phyloP scores from a whole-genome alignment of 1,139 yeast species.

The Hansenula sp. region DNA sequence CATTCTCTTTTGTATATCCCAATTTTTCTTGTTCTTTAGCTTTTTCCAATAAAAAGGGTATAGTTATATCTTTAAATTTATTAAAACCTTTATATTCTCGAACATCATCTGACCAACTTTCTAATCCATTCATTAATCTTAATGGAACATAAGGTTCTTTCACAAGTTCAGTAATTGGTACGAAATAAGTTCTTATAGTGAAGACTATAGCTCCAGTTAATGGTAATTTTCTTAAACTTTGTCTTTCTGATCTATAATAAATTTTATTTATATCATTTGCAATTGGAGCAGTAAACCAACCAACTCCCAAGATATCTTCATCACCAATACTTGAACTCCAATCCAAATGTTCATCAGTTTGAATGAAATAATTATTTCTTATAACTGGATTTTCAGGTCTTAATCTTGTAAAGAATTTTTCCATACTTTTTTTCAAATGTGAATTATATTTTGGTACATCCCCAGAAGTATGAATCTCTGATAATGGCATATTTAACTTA shows the following conservation, averaged over 20 bases:
- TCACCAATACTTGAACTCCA: slow-evolving; percentile 65
- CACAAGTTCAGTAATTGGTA: slow-evolving; percentile 49
- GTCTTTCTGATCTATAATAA: slow-evolving; percentile 62
- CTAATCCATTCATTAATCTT: slow-evolving; percentile 52
- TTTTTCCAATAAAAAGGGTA: slow-evolving; percentile 50
- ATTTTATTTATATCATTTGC: slow-evolving; percentile 43
- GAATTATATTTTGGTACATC: slow-evolving; percentile 63
- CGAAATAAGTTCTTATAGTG: slow-evolving; percentile 60
- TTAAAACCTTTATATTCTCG: slow-evolving; percentile 55
- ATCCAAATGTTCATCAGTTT: slow-evolving; percentile 57
- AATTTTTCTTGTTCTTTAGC: slow-evolving; percentile 48
- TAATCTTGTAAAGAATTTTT: slow-evolving; percentile 54
- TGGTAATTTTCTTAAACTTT: slow-evolving; percentile 63
- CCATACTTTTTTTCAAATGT: slow-evolving; percentile 60
- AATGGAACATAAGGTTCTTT: slow-evolving; percentile 59
- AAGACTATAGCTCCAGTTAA: slow-evolving; percentile 54
- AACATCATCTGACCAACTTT: slow-evolving; percentile 58
- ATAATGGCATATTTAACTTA: slow-evolving; percentile 49
- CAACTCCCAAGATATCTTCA: slow-evolving; percentile 46
- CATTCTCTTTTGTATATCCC: slow-evolving; percentile 32
- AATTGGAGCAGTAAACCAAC: slow-evolving; percentile 54
- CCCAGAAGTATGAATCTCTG: slow-evolving; percentile 57
- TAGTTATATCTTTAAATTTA: slow-evolving; percentile 46
- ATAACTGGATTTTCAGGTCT: slow-evolving; percentile 56
- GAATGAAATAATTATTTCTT: slow-evolving; percentile 63